A percentile compares a stretch with the other conserved stretches of the same genome.
Evolutionary conservation across 2,329 filamentous ascomycete genomes (phyloP).

Genomic region (Fusarium humuli): DNA sequence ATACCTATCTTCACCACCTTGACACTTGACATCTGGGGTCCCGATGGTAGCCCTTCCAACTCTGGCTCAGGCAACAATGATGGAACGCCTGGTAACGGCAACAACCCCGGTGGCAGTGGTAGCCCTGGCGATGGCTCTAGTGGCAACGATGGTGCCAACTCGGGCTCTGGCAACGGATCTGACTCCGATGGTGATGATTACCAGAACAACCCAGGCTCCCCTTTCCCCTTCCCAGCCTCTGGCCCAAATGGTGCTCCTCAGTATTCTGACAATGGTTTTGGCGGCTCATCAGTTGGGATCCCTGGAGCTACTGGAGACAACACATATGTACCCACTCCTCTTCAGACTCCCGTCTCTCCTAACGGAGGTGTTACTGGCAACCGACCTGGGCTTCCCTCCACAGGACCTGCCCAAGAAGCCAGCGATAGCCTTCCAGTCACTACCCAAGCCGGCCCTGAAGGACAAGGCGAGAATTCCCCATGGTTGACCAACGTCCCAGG

Average conservation of each 20-base stretch:
- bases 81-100: conserved; percentile 4
- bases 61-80: conserved; percentile 11
- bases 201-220: conserved; percentile 9
- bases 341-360: conserved; percentile 22
- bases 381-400: conserved; percentile 20
- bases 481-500: conserved; percentile 29
- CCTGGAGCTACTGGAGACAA: conserved; percentile 26
- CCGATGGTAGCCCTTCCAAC: conserved; percentile 21
- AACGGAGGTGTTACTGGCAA: conserved; percentile 24
- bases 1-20: conserved; percentile 52
- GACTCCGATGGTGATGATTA: conserved; percentile 16
- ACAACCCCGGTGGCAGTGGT: conserved; percentile 18
- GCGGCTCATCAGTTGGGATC: conserved; percentile 30
- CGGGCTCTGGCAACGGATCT: conserved; percentile 8
- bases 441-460: conserved; percentile 32
- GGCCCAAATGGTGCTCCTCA: conserved; percentile 37
- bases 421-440: conserved; percentile 37
- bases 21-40: conserved; percentile 52
- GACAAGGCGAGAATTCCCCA: conserved; percentile 25
- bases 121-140: conserved; percentile 4
- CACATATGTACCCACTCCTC: conserved; percentile 29
- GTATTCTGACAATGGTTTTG: conserved; percentile 35
- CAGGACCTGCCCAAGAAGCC: conserved; percentile 28
- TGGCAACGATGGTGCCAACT: background rate
- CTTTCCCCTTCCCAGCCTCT: conserved; percentile 24